A percentile compares a stretch with the other conserved stretches of the same genome.
phyloP scores from a whole-genome alignment of 2,329 filamentous ascomycete genomes.

The Stemphylium lycopersici region DNA sequence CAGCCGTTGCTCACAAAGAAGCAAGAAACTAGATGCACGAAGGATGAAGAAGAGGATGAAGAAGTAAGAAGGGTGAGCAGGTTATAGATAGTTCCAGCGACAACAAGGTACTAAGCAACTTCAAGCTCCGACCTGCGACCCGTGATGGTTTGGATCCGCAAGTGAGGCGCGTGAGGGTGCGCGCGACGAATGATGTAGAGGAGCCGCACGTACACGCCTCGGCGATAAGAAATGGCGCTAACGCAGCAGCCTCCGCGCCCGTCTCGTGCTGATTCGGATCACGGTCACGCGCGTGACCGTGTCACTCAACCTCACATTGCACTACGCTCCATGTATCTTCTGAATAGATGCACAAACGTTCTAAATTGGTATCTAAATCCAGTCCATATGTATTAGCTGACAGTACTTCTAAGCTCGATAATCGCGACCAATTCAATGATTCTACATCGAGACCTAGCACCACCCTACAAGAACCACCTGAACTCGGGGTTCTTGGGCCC shows the following conservation, averaged over 20 bases:
- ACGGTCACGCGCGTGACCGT: constrained; percentile 13
- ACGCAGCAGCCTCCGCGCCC: background rate
- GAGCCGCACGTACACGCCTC: constrained; percentile 16
- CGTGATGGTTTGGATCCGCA: constrained; percentile 29
- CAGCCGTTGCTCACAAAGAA: constrained; percentile 14
- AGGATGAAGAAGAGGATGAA: background rate
- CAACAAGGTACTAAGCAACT: constrained; percentile 28
- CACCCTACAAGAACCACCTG: constrained; percentile 50
- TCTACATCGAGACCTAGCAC: background rate
- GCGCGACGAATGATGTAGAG: constrained; percentile 26
- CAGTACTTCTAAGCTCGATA: background rate
- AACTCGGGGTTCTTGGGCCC: constrained; percentile 53
- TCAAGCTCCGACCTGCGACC: constrained; percentile 22
- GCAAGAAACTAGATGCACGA: constrained; percentile 6
- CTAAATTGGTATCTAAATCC: background rate
- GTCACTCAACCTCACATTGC: background rate
- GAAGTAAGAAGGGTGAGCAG: constrained; percentile 1
- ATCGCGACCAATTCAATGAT: background rate
- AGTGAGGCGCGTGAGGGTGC: constrained; percentile 40
- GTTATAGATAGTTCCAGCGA: constrained; percentile 9
- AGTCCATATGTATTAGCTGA: background rate
- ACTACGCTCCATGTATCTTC: background rate
- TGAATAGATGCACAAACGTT: background rate
- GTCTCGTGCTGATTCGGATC: constrained; percentile 13
- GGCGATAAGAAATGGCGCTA: constrained; percentile 32